Percentiles rank a stretch among this genome's conserved stretches.
These are phyloP conservation scores for Colletotrichum horii DNA, from an alignment of 2,329 filamentous ascomycete species.

Conservation along the genomic window DNA sequence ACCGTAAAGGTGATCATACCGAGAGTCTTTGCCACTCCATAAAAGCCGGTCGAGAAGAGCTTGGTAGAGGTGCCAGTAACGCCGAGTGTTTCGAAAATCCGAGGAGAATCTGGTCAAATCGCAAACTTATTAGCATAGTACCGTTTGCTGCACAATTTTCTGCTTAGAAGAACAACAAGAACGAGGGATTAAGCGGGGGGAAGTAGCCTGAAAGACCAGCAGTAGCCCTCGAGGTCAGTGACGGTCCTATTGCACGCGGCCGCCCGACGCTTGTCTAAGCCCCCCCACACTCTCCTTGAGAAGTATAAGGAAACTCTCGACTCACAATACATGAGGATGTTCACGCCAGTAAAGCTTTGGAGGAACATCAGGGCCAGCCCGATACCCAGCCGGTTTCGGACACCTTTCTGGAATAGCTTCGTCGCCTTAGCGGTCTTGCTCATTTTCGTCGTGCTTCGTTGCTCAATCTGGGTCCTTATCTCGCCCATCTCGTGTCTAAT, in stretches of 20 bases:
- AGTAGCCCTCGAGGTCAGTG: too few relatives aligned
- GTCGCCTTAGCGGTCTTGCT: slow-evolving; percentile 24
- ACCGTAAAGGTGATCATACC: slow-evolving; percentile 43
- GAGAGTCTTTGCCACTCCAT: slow-evolving; percentile 41
- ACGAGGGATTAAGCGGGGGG: too few relatives aligned
- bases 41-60: slow-evolving; percentile 44
- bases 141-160: too few relatives aligned
- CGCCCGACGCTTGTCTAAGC: too few relatives aligned
- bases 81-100: slow-evolving; percentile 42
- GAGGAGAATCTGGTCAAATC: slow-evolving; percentile 13
- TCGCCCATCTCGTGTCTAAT: slow-evolving; percentile 52
- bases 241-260: too few relatives aligned
- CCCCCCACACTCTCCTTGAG: too few relatives aligned
- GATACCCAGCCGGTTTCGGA: neutral
- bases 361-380: neutral
- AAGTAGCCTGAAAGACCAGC: too few relatives aligned
- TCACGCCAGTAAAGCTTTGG: neutral
- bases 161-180: too few relatives aligned
- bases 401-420: neutral
- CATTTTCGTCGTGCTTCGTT: slow-evolving; percentile 45
- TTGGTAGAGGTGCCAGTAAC: slow-evolving; percentile 19
- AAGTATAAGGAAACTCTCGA: neutral
- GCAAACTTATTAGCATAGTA: fast-evolving
- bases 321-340: neutral
- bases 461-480: slow-evolving; percentile 57